Base-by-base conservation (phyloP, 208 protist species). In the Trypanosoma cruzi region DNA sequence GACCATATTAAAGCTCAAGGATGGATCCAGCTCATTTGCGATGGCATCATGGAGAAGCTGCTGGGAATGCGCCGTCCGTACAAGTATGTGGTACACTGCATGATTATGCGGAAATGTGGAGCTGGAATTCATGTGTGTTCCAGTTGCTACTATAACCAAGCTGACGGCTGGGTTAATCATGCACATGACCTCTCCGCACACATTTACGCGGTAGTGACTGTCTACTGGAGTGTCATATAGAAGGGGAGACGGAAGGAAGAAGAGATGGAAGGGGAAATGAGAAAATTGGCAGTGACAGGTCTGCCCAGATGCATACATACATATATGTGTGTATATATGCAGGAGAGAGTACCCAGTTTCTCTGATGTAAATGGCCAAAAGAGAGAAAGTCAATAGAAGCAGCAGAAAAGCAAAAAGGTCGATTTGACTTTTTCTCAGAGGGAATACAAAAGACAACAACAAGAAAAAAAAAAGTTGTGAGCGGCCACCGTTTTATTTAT, bases 161-260 rank as follows among this genome's bases (percentile, higher is more conserved):
- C 62, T 29, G 90, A 96, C 75, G 90, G 90, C 2, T 93, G 86
- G 80, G 77, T 93, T 36, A 92, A 88, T 61, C 88, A 96, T 68
- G 81, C 88, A 20, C 90, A 93, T 61, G 90, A 96, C 66, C 81
- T 96, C n/a, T 92, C 85, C 5, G 80, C 82, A 5, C 86, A 92
- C 55, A 71, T 93, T 20, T 96, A 96, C 75, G 81, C 80, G 8
- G 85, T 92, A 18, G 88, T 93, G 24, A 92, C 84, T 31, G 88
- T 96, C 34, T 96, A 91, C 73, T 96, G 90, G 90, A 86, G 88
- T 66, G 76, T 81, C 6, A 85, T 93, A 52, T 96, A 82, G 78
- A 44, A 49, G 49, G 24, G 20, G 29, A 32, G 7, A 26, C 8
- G 55, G 31, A 20, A 68, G 36, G 13, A 55, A 36, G 42, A 54